A percentile compares a stretch with the other conserved stretches of the same genome.
Evolutionary conservation across 176 grass and related monocot genomes (phyloP).

Genomic region (Hyparrhenia diplandra): DNA sequence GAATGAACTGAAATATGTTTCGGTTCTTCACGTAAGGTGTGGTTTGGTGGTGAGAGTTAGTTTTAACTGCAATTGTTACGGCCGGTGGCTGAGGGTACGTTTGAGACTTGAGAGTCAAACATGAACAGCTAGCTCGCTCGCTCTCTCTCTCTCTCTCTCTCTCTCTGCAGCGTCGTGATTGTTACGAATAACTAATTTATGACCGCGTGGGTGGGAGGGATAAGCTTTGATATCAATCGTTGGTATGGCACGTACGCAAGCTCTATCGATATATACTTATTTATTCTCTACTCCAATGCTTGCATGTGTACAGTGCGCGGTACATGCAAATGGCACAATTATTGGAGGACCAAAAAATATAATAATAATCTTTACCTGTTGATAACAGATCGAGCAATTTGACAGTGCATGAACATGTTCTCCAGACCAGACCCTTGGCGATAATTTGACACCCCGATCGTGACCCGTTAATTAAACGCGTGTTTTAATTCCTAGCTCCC

Average conservation of each 20-base stretch:
- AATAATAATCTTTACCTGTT: no score
- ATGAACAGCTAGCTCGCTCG: no score
- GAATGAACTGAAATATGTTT: neutral
- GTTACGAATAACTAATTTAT: constrained; percentile 18
- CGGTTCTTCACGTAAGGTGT: constrained; percentile 16
- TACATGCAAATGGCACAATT: neutral
- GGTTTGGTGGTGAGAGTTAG: neutral
- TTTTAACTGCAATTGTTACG: neutral
- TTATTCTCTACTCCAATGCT: neutral
- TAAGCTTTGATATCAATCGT: neutral
- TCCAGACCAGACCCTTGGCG: neutral
- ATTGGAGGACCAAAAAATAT: neutral
- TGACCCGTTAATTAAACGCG: neutral
- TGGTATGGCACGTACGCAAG: neutral
- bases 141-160: no score
- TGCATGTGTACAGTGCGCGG: neutral
- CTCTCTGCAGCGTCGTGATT: neutral
- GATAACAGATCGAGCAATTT: no score
- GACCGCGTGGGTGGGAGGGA: no score
- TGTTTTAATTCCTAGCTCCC: neutral
- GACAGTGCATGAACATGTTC: no score
- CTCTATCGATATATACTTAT: neutral
- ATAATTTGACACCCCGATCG: neutral
- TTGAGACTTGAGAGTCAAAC: neutral
- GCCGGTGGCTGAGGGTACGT: neutral